Conservation (phyloP, 495 filamentous ascomycete species). For the Penicillium coprophilum region DNA sequence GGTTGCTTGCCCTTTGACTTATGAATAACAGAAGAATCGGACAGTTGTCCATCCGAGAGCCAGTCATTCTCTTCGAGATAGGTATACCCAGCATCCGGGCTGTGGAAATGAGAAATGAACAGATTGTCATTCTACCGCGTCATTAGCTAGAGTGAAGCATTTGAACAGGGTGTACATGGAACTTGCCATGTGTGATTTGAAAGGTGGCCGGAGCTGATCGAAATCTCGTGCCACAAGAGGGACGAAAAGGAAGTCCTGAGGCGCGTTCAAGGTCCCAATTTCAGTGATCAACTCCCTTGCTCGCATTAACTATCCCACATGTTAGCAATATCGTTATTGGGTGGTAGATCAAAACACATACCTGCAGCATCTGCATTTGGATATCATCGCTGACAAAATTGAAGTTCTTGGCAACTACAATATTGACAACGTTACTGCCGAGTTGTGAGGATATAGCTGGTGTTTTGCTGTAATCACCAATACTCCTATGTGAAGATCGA, state of each 20-base stretch:
- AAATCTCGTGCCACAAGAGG: slow-evolving; percentile 56
- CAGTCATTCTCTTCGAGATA: slow-evolving; percentile 63
- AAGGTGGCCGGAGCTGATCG: slow-evolving; percentile 28
- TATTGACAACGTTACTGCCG: slow-evolving; percentile 63
- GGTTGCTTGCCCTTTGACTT: slow-evolving; percentile 24
- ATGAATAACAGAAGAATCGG: slow-evolving; percentile 48
- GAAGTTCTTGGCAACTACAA: slow-evolving; percentile 79
- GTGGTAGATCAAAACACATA: slow-evolving; percentile 21
- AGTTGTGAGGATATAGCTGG: slow-evolving; percentile 17
- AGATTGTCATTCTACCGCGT: slow-evolving; percentile 70
- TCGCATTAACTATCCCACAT: slow-evolving; percentile 65
- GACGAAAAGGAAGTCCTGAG: slow-evolving; percentile 78
- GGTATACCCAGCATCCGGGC: slow-evolving; percentile 65
- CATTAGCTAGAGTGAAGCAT: slow-evolving; percentile 8
- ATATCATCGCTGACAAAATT: slow-evolving; percentile 65
- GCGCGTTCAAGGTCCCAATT: slow-evolving; percentile 67
- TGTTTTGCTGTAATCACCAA: slow-evolving; percentile 25
- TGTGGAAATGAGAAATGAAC: slow-evolving; percentile 85
- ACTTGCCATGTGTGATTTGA: slow-evolving; percentile 52
- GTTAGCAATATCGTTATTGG: slow-evolving; percentile 13
- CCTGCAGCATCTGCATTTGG: slow-evolving; percentile 85
- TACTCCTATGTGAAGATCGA: slow-evolving; percentile 19
- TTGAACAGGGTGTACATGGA: not conserved
- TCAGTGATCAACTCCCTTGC: slow-evolving; percentile 73
- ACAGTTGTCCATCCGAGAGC: slow-evolving; percentile 46